Evolutionary conservation across 2,329 filamentous ascomycete genomes (phyloP).

Genomic region (Lomentospora prolificans): DNA sequence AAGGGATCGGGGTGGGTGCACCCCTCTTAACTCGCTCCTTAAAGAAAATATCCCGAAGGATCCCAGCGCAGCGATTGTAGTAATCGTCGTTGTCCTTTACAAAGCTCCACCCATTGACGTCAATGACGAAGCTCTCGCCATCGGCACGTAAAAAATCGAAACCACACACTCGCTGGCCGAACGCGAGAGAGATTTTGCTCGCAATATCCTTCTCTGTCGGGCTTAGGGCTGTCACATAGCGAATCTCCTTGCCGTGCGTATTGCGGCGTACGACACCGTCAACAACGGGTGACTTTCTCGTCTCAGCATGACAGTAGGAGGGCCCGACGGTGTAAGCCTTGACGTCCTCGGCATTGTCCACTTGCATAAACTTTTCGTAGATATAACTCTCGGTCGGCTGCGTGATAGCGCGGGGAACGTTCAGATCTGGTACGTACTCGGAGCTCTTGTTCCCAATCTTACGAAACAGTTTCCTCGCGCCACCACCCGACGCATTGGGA

Average conservation of each 20-base stretch:
- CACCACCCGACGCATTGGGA: slow-evolving; percentile 74
- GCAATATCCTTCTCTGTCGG: slow-evolving; percentile 78
- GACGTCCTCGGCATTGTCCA: slow-evolving; percentile 95
- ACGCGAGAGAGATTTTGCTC: slow-evolving; percentile 78
- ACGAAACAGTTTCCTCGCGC: slow-evolving; percentile 83
- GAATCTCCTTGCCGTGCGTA: slow-evolving; percentile 91
- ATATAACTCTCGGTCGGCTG: slow-evolving; percentile 80
- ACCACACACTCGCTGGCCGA: slow-evolving; percentile 90
- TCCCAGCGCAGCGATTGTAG: slow-evolving; percentile 82
- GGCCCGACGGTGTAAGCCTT: slow-evolving; percentile 97
- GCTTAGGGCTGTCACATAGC: slow-evolving; percentile 81
- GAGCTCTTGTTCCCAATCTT: slow-evolving; percentile 99
- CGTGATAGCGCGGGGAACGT: slow-evolving; percentile 67
- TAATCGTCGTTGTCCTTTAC: slow-evolving; percentile 99
- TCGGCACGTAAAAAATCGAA: slow-evolving; percentile 86
- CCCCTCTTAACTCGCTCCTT: slow-evolving; percentile 60
- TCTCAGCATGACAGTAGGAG: slow-evolving; percentile 91
- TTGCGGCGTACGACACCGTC: slow-evolving; percentile 93
- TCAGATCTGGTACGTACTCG: slow-evolving; percentile 74
- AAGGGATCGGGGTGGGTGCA: slow-evolving; percentile 38
- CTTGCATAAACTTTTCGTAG: slow-evolving; percentile 93
- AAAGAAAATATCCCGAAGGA: slow-evolving; percentile 80
- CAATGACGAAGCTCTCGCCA: slow-evolving; percentile 92
- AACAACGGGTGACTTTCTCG: slow-evolving; percentile 91
- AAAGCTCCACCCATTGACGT: slow-evolving; percentile 99